Evolutionary conservation across 2,329 filamentous ascomycete genomes (phyloP).

Genomic region (Aspergillus unguis): DNA sequence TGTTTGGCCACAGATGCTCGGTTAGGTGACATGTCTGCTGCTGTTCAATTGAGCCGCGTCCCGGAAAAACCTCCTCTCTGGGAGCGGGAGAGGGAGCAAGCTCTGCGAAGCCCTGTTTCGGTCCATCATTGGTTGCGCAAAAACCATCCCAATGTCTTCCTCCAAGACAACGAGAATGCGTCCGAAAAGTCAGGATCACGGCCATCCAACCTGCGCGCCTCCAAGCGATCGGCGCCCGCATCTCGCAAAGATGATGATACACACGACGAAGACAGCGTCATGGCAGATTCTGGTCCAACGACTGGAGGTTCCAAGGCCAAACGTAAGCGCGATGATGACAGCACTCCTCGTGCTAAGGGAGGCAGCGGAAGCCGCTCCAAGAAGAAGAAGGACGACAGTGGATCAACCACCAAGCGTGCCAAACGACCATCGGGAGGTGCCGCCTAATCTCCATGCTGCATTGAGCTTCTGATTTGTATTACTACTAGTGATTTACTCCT

Average conservation of each 20-base stretch:
- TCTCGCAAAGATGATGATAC: conserved; percentile 40
- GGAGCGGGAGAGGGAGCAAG: conserved; percentile 54
- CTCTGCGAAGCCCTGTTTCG: conserved; percentile 76
- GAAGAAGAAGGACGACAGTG: conserved; percentile 42
- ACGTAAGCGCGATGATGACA: conserved; percentile 48
- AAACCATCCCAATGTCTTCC: conserved; percentile 77
- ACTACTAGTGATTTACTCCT: conserved; percentile 7
- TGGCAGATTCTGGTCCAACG: conserved; percentile 36
- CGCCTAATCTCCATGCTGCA: conserved; percentile 12
- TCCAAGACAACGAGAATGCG: conserved; percentile 66
- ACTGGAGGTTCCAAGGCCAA: conserved; percentile 38
- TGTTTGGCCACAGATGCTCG: conserved; percentile 42
- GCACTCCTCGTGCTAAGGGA: conserved; percentile 47
- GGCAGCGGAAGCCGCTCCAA: conserved; percentile 40
- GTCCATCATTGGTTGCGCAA: conserved; percentile 94
- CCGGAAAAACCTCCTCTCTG: conserved; percentile 43
- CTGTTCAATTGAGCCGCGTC: conserved; percentile 48
- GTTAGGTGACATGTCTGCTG: conserved; percentile 44
- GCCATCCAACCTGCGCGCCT: conserved; percentile 40
- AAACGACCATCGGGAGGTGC: conserved; percentile 32
- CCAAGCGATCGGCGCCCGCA: conserved; percentile 40
- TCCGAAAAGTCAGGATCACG: conserved; percentile 42
- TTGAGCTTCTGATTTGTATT: conserved; percentile 9
- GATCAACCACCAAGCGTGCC: conserved; percentile 28
- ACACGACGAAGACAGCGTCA: conserved; percentile 44